phyloP scores from a whole-genome alignment of 345 rosid species.

The Eucalyptus globulus region DNA sequence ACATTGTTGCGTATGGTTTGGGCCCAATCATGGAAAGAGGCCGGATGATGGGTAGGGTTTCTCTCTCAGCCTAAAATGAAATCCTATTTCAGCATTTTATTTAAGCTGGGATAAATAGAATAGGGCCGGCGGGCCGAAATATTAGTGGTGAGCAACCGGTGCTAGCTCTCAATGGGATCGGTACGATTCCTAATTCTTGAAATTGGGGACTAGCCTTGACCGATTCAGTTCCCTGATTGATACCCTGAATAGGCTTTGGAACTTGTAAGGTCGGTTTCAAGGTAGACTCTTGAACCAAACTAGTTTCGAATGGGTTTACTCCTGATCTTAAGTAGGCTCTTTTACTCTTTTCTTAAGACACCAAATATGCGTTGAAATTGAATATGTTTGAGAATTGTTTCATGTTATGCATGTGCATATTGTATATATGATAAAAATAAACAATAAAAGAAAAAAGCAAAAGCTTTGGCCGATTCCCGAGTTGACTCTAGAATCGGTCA shows the following conservation, averaged over 20 bases:
- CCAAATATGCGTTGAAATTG: not conserved
- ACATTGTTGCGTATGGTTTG: not conserved
- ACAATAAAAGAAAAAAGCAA: not conserved
- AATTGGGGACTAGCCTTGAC: not conserved
- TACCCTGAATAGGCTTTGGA: too few species aligned
- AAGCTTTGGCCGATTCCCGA: rapidly evolving
- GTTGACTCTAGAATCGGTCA: rapidly evolving
- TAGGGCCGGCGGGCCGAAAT: not conserved
- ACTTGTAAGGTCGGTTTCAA: not conserved
- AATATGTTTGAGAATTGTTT: not conserved
- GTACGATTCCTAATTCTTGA: not conserved
- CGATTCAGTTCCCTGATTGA: not conserved
- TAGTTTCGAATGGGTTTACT: not conserved
- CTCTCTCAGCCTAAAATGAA: not conserved
- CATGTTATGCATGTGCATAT: not conserved
- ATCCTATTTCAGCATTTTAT: too few species aligned
- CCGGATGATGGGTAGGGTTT: too few species aligned
- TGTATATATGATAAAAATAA: not conserved
- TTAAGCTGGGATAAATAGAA: too few species aligned
- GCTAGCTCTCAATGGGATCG: not conserved
- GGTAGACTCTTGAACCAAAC: not conserved
- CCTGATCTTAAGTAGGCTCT: not conserved
- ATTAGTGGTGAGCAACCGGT: not conserved
- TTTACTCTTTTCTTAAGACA: not conserved
- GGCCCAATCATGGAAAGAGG: too few species aligned